Percentiles rank a stretch among this genome's conserved stretches.
Conservation (phyloP, 1,139 yeast genomes). For the Sugiyamaella sp. region DNA sequence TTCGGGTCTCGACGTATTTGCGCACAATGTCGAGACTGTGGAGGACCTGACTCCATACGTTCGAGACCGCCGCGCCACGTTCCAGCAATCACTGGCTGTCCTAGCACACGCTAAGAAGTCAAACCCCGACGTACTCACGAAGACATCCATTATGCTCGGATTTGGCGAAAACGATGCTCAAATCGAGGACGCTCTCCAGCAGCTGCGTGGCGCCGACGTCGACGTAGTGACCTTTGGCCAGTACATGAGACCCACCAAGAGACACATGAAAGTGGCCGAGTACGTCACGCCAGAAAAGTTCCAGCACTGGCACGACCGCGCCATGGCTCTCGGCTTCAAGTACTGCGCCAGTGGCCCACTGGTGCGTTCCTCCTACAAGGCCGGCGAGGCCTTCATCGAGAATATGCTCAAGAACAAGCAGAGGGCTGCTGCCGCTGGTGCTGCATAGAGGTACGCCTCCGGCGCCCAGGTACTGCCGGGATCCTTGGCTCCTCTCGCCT, state of each 20-base stretch:
- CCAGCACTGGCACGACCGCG: conserved; percentile 88
- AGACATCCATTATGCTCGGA: conserved; percentile 95
- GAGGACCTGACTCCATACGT: conserved; percentile 93
- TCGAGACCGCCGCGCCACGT: conserved; percentile 95
- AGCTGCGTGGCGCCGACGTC: conserved; percentile 73
- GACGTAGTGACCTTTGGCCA: conserved; percentile 99
- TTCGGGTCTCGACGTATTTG: conserved; percentile 93
- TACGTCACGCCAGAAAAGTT: conserved; percentile 94
- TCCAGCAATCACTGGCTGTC: conserved; percentile 81
- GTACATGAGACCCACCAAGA: conserved; percentile 98
- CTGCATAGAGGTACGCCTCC: too few relatives aligned
- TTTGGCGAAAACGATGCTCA: conserved; percentile 96
- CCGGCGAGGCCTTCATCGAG: conserved; percentile 97
- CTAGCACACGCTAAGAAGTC: conserved; percentile 77
- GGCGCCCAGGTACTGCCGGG: too few relatives aligned
- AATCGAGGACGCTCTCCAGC: conserved; percentile 69
- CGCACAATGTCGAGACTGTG: conserved; percentile 96
- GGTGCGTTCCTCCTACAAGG: conserved; percentile 95
- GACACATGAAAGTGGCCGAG: conserved; percentile 98
- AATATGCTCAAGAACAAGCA: conserved; percentile 79
- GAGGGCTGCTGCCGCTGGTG: too few relatives aligned
- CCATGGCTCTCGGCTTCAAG: conserved; percentile 87
- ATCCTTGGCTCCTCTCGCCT: too few relatives aligned
- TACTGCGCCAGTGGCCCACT: conserved; percentile 98
- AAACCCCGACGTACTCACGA: conserved; percentile 78